Conservation (phyloP, 1,284 basidiomycete species). For the Earliella scabrosa region DNA sequence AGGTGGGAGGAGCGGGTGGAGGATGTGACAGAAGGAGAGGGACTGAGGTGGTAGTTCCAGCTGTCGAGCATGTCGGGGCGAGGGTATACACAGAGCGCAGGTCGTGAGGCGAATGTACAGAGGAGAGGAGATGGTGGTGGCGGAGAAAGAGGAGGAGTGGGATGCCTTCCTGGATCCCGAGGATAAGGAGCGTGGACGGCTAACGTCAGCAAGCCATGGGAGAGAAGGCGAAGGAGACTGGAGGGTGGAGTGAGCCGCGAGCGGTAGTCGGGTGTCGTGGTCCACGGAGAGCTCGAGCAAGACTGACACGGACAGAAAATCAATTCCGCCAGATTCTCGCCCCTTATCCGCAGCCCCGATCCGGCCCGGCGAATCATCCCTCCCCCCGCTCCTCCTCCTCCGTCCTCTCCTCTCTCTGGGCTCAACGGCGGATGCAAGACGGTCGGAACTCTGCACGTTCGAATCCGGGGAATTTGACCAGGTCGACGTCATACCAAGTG, state of each 20-base stretch:
- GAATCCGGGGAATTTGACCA: too few relatives aligned
- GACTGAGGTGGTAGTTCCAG: slow-evolving; percentile 30
- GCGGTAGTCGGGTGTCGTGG: not conserved
- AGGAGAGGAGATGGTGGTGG: not conserved
- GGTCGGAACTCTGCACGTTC: too few relatives aligned
- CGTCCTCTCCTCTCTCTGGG: not conserved
- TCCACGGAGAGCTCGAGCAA: too few relatives aligned
- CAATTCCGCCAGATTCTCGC: not conserved
- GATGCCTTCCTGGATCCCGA: not conserved
- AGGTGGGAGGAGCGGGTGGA: slow-evolving; percentile 34
- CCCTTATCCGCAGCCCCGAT: slow-evolving; percentile 2
- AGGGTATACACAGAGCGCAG: not conserved
- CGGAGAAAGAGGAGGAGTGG: not conserved
- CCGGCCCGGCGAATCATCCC: not conserved
- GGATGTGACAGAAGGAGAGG: slow-evolving; percentile 30
- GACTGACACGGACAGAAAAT: not conserved
- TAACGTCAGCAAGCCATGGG: slow-evolving; percentile 11
- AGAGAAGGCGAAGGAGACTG: not conserved
- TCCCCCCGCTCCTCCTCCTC: not conserved
- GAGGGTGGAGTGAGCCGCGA: not conserved
- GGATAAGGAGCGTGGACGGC: slow-evolving; percentile 2
- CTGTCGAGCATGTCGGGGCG: slow-evolving; percentile 31
- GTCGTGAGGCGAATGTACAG: not conserved
- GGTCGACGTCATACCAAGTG: too few relatives aligned
- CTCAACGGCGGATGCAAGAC: too few relatives aligned